These are phyloP conservation scores for Solanum boliviense DNA, from an alignment of 257 asterid species.

Conservation along the genomic window DNA sequence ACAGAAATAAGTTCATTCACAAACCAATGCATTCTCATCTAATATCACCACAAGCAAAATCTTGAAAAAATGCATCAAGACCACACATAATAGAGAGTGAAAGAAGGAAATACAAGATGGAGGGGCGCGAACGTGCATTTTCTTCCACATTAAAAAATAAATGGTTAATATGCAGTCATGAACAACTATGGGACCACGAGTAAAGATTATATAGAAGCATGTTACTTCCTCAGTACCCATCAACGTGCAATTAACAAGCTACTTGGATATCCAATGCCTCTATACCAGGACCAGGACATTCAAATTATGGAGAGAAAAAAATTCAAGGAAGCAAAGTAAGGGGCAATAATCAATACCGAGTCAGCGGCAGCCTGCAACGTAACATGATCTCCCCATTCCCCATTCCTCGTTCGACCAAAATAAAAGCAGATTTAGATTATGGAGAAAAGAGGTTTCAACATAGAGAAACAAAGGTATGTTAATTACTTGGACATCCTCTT, in stretches of 20 bases:
- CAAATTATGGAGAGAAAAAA: not conserved
- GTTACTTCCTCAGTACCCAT: not conserved
- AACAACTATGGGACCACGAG: not conserved
- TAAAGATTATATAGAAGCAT: not conserved
- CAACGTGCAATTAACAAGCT: not conserved
- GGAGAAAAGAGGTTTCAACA: not conserved
- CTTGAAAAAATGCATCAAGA: not conserved
- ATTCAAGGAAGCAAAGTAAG: not conserved
- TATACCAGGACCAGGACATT: not conserved
- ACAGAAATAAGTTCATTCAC: not conserved
- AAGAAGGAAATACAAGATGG: not conserved
- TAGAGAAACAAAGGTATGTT: slow-evolving; percentile 2
- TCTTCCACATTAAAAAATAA: not conserved
- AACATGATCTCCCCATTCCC: slow-evolving; percentile 99
- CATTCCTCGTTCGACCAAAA: slow-evolving; percentile 37
- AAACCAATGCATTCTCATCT: not conserved
- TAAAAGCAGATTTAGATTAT: slow-evolving; percentile 2
- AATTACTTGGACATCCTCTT: slow-evolving; percentile 62
- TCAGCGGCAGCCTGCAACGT: slow-evolving; percentile 98
- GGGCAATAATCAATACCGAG: slow-evolving; percentile 40
- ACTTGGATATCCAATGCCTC: not conserved
- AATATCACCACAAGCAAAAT: not conserved
- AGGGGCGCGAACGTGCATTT: not conserved
- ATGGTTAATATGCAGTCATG: not conserved
- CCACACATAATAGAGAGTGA: not conserved